Evolutionary conservation across 768 basidiomycete genomes (phyloP).

Genomic region (Cystoderma amianthinum): DNA sequence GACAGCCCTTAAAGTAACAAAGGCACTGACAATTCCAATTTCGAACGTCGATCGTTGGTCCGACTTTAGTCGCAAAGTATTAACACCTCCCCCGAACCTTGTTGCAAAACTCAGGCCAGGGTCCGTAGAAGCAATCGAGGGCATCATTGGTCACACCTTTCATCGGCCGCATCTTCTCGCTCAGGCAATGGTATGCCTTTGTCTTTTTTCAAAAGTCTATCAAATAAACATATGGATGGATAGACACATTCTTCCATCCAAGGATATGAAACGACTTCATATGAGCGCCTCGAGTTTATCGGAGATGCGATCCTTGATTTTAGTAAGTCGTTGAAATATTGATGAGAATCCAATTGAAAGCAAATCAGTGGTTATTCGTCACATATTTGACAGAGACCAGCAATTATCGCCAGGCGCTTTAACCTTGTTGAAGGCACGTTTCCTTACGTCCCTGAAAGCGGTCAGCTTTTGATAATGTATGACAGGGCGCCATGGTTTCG

Average conservation of each 20-base stretch:
- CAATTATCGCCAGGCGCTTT: slow-evolving; percentile 69
- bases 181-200: slow-evolving; percentile 59
- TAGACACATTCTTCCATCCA: slow-evolving; percentile 67
- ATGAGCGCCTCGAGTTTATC: slow-evolving; percentile 78
- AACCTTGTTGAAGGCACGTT: slow-evolving; percentile 65
- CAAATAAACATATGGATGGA: slow-evolving; percentile 16
- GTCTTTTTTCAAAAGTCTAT: not conserved
- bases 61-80: slow-evolving; percentile 53
- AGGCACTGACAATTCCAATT: slow-evolving; percentile 61
- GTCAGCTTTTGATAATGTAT: slow-evolving; percentile 3
- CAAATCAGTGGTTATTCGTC: slow-evolving; percentile 58
- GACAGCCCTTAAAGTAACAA: slow-evolving; percentile 54
- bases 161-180: slow-evolving; percentile 54
- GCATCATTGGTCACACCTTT: slow-evolving; percentile 58
- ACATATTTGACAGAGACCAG: slow-evolving; percentile 61
- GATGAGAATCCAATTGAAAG: slow-evolving; percentile 4
- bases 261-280: slow-evolving; percentile 47
- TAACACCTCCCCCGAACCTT: slow-evolving; percentile 34
- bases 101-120: slow-evolving; percentile 38
- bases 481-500: slow-evolving; percentile 79
- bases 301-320: slow-evolving; percentile 86
- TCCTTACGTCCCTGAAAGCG: not conserved
- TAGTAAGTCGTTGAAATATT: slow-evolving; percentile 34
- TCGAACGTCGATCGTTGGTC: slow-evolving; percentile 60
- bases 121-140: slow-evolving; percentile 50